Conservation (phyloP, 345 rosid genomes). For the Geranium brycei region DNA sequence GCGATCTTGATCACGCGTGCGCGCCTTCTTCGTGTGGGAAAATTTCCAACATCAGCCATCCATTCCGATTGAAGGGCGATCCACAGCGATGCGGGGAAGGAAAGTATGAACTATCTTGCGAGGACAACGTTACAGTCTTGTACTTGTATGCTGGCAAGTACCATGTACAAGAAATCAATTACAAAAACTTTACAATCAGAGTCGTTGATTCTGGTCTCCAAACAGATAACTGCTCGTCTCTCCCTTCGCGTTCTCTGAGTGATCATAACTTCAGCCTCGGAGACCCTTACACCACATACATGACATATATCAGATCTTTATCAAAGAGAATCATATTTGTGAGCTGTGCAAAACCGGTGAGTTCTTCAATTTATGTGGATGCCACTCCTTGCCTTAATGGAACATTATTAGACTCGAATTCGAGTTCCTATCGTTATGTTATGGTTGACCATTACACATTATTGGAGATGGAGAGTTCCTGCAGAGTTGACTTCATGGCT, state of each 20-base stretch:
- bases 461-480: conserved; percentile 1
- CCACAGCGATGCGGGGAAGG: background rate
- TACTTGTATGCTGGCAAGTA: background rate
- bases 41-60: background rate
- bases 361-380: conserved; percentile 4
- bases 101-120: background rate
- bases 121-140: background rate
- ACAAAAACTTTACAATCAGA: conserved; percentile 3
- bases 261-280: background rate
- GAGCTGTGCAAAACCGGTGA: conserved; percentile 6
- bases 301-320: too few species aligned
- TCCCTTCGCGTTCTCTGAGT: background rate
- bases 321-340: background rate
- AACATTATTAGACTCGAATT: background rate
- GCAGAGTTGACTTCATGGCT: conserved; percentile 4
- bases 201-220: conserved; percentile 5
- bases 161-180: conserved; percentile 10
- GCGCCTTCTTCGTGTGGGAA: conserved; percentile 1
- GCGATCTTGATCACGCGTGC: background rate
- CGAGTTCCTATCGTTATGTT: background rate
- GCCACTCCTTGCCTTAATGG: background rate
- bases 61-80: conserved; percentile 9
- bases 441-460: background rate
- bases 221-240: conserved; percentile 1
- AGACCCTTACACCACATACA: background rate